Conservation (phyloP, 164 flowering plant genomes). For the Litsea cubeba region DNA sequence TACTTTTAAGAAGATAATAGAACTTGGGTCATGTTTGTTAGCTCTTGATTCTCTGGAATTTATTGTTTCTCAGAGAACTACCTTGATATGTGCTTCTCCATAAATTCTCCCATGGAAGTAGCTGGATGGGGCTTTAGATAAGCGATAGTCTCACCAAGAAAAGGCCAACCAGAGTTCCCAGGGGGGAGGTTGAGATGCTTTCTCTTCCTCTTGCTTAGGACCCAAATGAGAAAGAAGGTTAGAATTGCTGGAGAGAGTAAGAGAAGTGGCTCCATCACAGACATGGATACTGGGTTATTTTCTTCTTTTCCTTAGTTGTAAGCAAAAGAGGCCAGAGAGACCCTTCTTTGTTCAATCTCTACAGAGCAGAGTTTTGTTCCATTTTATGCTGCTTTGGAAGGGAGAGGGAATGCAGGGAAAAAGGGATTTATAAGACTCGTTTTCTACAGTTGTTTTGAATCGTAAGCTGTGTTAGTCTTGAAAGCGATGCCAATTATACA, state of each 20-base stretch:
- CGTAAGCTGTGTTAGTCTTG: not conserved
- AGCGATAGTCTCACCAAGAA: slow-evolving; percentile 76
- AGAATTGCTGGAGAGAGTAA: slow-evolving; percentile 36
- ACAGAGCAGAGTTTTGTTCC: not conserved
- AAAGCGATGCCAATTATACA: not conserved
- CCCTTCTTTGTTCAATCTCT: not conserved
- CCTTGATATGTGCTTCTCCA: slow-evolving; percentile 89
- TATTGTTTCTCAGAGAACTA: slow-evolving; percentile 15
- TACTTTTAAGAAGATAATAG: not conserved
- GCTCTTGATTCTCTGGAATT: not conserved
- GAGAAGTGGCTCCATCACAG: slow-evolving; percentile 43
- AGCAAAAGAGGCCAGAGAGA: not conserved
- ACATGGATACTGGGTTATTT: slow-evolving; percentile 26
- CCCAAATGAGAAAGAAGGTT: slow-evolving; percentile 31
- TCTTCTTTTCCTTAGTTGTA: not conserved
- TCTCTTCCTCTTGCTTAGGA: slow-evolving; percentile 32
- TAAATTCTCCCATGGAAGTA: slow-evolving; percentile 67
- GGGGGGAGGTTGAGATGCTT: slow-evolving; percentile 60
- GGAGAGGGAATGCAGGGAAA: not conserved
- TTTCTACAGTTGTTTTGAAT: not conserved
- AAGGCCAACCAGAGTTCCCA: slow-evolving; percentile 84
- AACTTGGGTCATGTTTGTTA: not conserved
- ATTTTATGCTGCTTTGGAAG: not conserved
- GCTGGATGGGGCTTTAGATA: slow-evolving; percentile 77
- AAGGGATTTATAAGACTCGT: not conserved